phyloP scores from a whole-genome alignment of 176 grass and related monocot genomes.

The Paspalum vaginatum region DNA sequence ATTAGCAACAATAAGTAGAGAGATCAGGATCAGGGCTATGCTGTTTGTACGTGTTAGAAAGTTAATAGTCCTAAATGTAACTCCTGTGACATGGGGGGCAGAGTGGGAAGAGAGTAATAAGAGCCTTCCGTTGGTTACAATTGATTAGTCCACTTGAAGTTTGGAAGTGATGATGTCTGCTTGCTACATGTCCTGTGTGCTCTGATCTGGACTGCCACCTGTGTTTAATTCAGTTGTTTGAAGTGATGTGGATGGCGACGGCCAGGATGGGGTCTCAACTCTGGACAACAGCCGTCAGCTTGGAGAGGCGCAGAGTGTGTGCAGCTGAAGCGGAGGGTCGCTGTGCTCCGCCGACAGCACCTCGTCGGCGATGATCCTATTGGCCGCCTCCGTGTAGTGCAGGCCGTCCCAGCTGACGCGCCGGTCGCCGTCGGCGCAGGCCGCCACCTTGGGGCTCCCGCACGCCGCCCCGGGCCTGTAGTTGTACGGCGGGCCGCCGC shows the following conservation, averaged over 20 bases:
- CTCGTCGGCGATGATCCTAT: conserved; percentile 35
- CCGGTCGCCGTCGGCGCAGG: conserved; percentile 36
- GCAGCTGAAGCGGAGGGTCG: conserved; percentile 15
- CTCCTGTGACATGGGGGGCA: not conserved
- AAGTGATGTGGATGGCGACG: no score
- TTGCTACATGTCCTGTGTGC: no score
- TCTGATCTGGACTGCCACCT: no score
- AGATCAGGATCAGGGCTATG: conserved; percentile 13
- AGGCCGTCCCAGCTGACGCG: conserved; percentile 61
- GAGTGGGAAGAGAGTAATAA: conserved; percentile 21
- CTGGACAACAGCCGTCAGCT: not conserved
- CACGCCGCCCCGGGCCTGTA: conserved; percentile 20
- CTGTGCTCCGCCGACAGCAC: conserved; percentile 38
- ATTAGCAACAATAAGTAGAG: conserved; percentile 43
- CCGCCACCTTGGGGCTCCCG: conserved; percentile 35
- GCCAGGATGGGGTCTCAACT: no score
- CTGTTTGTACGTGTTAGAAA: conserved; percentile 24
- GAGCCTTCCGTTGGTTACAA: not conserved
- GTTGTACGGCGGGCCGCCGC: conserved; percentile 54
- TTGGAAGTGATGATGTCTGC: not conserved
- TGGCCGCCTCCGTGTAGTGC: conserved; percentile 53
- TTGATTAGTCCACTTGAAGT: not conserved
- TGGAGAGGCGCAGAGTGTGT: not conserved
- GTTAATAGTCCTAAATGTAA: conserved; percentile 18
- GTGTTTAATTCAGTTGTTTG: no score